Base-by-base conservation (phyloP, 352 stramenopile species). In the Pythium scleroteichum region DNA sequence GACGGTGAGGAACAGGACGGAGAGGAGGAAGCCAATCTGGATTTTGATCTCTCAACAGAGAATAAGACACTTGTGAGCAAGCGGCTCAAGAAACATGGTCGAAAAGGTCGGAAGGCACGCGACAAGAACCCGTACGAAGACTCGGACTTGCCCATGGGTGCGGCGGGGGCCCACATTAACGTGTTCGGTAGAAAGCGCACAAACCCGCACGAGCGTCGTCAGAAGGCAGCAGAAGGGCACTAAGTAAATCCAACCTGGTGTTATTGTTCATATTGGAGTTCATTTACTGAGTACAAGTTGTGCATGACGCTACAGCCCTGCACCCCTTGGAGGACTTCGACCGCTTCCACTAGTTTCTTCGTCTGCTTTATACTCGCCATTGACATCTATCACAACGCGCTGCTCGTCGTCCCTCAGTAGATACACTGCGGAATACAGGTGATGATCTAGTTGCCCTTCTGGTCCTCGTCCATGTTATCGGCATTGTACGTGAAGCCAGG, bases 61-160 rank as follows among this genome's bases (percentile, higher is more conserved):
- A 80, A 88, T 66, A 95, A 95, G 66, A 64, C 58, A 16, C 67
- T 72, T 0, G 53, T 85, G 33, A 94, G 84, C 71, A 95, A 95
- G 69, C 74, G 86, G 2, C 64, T 95, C 55, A 95, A 98, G 65
- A 93, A 95, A 56, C 97, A 97, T 76, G 97, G 96, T 10, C 98
- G 98, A 59, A 99, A 99, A 72, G 92, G 93, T 33, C 82, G 91
- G 16, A 99, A 99, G 75, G 76, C 92, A 17, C 81, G 96, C 32
- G 95, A 99, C 57, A 98, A 98, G 70, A 98, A 98, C 74, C 97
- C 97, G 35, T 99, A 99, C 73, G 88, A 94, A 64, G 86, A 96
- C 66, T 86, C 79, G 44, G 86, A 96, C 53, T 27, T 92, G 45
- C 79, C 82, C 33, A 68, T 62, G 33, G 76, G 73, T n/a, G 38